Evolutionary conservation across 352 stramenopile species (phyloP).

Genomic region (Globisporangium canariense): DNA sequence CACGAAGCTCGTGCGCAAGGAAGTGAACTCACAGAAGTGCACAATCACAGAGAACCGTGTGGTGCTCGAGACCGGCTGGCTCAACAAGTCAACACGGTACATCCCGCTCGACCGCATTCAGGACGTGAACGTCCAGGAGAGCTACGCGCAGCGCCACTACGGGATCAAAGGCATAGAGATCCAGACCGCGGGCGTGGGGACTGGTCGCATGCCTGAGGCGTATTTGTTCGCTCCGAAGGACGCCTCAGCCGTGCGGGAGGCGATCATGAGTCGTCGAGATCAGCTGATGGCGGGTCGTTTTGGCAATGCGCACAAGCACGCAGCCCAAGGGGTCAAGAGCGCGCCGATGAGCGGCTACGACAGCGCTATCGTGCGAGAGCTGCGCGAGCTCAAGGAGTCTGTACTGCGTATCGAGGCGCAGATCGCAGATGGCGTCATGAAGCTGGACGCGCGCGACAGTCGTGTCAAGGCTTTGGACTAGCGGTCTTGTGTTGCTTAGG

Average conservation of each 20-base stretch:
- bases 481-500: no score
- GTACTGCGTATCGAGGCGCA: constrained; percentile 22
- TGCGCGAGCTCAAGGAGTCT: constrained; percentile 23
- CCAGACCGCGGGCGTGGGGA: constrained; percentile 30
- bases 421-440: constrained; percentile 2
- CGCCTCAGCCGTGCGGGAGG: constrained; percentile 30
- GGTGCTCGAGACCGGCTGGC: constrained; percentile 34
- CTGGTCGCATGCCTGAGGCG: constrained; percentile 20
- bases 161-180: constrained; percentile 35
- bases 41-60: constrained; percentile 36
- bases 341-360: not conserved
- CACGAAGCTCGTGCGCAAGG: constrained; percentile 19
- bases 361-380: constrained; percentile 10
- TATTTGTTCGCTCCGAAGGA: constrained; percentile 31
- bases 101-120: constrained; percentile 46
- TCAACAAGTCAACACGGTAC: constrained; percentile 37
- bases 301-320: not conserved
- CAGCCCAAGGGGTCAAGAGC: not conserved
- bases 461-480: not conserved
- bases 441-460: constrained; percentile 1
- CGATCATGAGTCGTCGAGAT: constrained; percentile 44
- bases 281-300: constrained; percentile 28
- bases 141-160: constrained; percentile 35
- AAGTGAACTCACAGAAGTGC: constrained; percentile 34
- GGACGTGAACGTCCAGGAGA: constrained; percentile 41